Evolutionary conservation across 2,329 filamentous ascomycete species (phyloP).

Genomic region (Talaromyces funiculosus): DNA sequence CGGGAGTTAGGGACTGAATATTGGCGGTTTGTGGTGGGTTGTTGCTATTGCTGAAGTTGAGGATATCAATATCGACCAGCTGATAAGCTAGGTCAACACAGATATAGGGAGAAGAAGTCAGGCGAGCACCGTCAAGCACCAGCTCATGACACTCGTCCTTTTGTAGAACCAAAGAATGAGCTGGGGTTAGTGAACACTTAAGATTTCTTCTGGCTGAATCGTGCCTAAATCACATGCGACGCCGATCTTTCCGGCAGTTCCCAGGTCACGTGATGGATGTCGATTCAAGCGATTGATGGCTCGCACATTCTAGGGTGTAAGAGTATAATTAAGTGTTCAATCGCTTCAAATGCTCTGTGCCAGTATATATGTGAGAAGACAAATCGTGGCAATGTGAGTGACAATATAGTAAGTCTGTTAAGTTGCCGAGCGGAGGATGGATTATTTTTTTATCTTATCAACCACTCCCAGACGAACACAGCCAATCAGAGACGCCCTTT

Average conservation of each 20-base stretch:
- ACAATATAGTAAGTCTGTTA: not conserved
- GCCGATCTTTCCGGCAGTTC: conserved; percentile 4
- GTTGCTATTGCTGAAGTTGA: not conserved
- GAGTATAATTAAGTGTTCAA: not conserved
- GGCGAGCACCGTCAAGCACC: not conserved
- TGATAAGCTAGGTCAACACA: not conserved
- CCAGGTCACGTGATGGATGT: conserved; percentile 8
- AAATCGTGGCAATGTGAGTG: not conserved
- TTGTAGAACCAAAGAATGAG: not conserved
- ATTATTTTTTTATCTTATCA: conserved; percentile 15
- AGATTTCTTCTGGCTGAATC: not conserved
- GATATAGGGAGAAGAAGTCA: not conserved
- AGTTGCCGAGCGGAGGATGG: not conserved
- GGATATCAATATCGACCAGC: not conserved
- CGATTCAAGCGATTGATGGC: not conserved
- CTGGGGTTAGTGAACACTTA: not conserved
- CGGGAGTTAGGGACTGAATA: conserved; percentile 28
- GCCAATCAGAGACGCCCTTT: not conserved
- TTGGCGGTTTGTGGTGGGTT: conserved; percentile 22
- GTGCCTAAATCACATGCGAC: conserved; percentile 9
- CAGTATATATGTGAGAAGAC: not conserved
- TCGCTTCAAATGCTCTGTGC: not conserved
- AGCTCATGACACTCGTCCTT: conserved; percentile 2
- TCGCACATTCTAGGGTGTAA: too few relatives aligned
- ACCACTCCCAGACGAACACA: not conserved